Conservation (phyloP, 495 filamentous ascomycete genomes). For the Daldinia decipiens region DNA sequence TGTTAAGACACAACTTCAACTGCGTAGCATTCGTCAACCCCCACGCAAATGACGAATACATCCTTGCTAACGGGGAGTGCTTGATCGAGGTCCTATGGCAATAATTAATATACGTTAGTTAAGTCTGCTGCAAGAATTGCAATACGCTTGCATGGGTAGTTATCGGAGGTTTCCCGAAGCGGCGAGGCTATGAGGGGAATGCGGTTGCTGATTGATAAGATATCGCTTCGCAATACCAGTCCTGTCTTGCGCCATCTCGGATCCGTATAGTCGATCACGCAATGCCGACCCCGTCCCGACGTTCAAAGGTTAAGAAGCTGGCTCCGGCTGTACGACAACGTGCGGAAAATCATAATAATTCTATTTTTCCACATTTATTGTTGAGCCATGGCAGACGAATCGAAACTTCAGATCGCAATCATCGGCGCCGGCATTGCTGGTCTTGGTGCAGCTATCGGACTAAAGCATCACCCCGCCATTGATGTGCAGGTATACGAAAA, state of each 20-base stretch:
- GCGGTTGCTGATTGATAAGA: constrained; percentile 26
- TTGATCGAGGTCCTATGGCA: constrained; percentile 17
- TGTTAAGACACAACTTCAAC: background rate
- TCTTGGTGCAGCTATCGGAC: constrained; percentile 57
- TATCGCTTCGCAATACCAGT: constrained; percentile 26
- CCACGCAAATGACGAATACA: constrained; percentile 31
- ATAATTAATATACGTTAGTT: background rate
- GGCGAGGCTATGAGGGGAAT: constrained; percentile 18
- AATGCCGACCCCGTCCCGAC: constrained; percentile 25
- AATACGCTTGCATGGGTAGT: constrained; percentile 13
- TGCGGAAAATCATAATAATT: background rate
- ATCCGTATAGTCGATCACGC: constrained; percentile 25
- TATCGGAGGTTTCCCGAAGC: constrained; percentile 15
- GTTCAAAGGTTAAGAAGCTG: constrained; percentile 2
- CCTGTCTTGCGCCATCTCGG: constrained; percentile 33
- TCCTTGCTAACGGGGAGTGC: constrained; percentile 19
- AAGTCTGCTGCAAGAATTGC: background rate
- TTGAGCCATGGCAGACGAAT: constrained; percentile 16
- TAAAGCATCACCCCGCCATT: constrained; percentile 51
- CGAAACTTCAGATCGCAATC: constrained; percentile 54
- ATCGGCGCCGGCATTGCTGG: constrained; percentile 62
- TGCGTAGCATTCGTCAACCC: constrained; percentile 15
- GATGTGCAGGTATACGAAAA: constrained; percentile 60
- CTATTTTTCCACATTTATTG: background rate
- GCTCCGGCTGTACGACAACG: background rate